These are phyloP conservation scores for Lactifluus echinatus DNA, from an alignment of 768 basidiomycete species.

Conservation along the genomic window DNA sequence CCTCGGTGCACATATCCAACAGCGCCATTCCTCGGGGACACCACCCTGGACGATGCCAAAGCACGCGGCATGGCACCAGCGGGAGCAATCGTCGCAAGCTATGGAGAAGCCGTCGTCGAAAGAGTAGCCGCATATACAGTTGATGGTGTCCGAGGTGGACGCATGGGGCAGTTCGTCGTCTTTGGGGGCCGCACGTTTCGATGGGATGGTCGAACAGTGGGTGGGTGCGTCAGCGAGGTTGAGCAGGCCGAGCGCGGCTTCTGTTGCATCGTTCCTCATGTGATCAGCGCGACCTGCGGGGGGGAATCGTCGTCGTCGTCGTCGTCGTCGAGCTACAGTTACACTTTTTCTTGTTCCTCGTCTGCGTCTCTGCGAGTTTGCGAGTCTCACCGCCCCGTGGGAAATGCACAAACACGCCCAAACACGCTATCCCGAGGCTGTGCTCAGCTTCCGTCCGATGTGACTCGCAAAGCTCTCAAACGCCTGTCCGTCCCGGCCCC, in stretches of 20 bases:
- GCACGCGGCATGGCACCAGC: conserved; percentile 82
- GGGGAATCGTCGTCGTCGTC: background rate
- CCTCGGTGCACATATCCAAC: conserved; percentile 57
- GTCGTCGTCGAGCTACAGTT: background rate
- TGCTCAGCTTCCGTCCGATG: conserved; percentile 41
- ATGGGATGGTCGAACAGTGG: conserved; percentile 31
- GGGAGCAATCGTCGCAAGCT: conserved; percentile 72
- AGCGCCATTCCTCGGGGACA: conserved; percentile 70
- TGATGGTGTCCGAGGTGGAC: conserved; percentile 38
- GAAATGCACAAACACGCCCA: conserved; percentile 7
- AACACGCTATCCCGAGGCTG: background rate
- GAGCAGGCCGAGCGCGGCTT: conserved; percentile 51
- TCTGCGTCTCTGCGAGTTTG: background rate
- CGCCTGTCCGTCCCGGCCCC: conserved; percentile 45
- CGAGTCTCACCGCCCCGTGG: background rate
- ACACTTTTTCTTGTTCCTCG: too few relatives aligned
- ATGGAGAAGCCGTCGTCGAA: conserved; percentile 82
- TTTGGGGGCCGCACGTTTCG: conserved; percentile 30
- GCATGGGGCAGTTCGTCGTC: conserved; percentile 15
- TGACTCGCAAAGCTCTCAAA: conserved; percentile 67
- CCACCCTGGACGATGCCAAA: conserved; percentile 49
- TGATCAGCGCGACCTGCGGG: background rate
- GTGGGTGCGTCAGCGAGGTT: conserved; percentile 37
- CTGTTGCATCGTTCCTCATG: conserved; percentile 49
- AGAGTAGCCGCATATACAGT: conserved; percentile 66